These are phyloP conservation scores for Mallotus nudiflorus DNA, from an alignment of 345 rosid species.

Conservation along the genomic window DNA sequence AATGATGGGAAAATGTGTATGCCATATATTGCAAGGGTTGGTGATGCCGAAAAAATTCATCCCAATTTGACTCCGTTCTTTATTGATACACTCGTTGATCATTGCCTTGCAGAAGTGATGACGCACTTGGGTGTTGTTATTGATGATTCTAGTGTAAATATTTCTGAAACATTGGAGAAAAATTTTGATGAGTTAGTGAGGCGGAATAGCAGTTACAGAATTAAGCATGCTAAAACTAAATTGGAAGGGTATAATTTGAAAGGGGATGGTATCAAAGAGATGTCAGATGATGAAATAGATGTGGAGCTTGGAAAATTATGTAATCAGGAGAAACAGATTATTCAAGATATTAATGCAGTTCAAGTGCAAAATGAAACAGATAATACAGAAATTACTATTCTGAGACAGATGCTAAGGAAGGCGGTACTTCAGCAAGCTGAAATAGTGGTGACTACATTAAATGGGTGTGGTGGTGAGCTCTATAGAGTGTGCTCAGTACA, in stretches of 20 bases:
- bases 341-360: constrained; percentile 75
- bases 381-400: constrained; percentile 60
- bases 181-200: constrained; percentile 83
- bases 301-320: constrained; percentile 65
- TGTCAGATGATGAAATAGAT: constrained; percentile 67
- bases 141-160: constrained; percentile 40
- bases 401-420: constrained; percentile 74
- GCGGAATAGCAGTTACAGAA: too few relatives aligned
- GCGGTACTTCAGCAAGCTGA: constrained; percentile 88
- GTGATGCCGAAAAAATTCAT: constrained; percentile 87
- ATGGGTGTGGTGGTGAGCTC: constrained; percentile 98
- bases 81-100: constrained; percentile 88
- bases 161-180: constrained; percentile 62
- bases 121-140: constrained; percentile 43
- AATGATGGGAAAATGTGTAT: constrained; percentile 80
- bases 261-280: constrained; percentile 51
- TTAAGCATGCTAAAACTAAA: constrained; percentile 91
- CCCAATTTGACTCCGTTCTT: constrained; percentile 76
- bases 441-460: constrained; percentile 84
- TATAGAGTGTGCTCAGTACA: constrained; percentile 89
- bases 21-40: constrained; percentile 96
- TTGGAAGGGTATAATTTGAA: constrained; percentile 51
- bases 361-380: constrained; percentile 79
- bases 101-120: constrained; percentile 72
- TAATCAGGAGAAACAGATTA: constrained; percentile 77